phyloP scores from a whole-genome alignment of 306 rosid genomes.

The Benincasa hispida region DNA sequence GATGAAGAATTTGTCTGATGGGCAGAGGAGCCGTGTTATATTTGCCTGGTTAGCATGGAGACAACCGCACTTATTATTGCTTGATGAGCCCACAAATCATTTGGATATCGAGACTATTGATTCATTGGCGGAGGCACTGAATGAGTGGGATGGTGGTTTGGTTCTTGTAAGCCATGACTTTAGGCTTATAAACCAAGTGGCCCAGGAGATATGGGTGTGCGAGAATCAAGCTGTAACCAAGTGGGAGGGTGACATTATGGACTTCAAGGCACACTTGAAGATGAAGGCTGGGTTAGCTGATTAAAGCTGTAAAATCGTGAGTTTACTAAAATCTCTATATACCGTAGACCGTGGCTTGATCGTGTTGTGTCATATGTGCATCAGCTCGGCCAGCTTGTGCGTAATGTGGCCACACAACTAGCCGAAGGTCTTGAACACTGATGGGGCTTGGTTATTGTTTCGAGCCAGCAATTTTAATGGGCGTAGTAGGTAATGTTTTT shows the following conservation, averaged over 20 bases:
- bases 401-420: conserved; percentile 4
- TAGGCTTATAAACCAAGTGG: conserved; percentile 97
- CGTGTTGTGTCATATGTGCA: not conserved
- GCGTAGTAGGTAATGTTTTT: not conserved
- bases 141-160: conserved; percentile 98
- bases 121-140: conserved; percentile 87
- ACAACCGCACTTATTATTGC: conserved; percentile 79
- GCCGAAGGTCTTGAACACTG: conserved; percentile 9
- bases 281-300: conserved; percentile 64
- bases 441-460: conserved; percentile 24
- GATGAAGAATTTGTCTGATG: conserved; percentile 89
- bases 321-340: not conserved
- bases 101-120: conserved; percentile 96
- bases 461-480: conserved; percentile 16
- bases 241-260: conserved; percentile 96
- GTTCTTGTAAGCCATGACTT: conserved; percentile 98
- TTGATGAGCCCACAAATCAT: conserved; percentile 96
- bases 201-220: conserved; percentile 94
- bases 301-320: conserved; percentile 10
- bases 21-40: conserved; percentile 90
- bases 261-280: conserved; percentile 73
- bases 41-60: conserved; percentile 95
- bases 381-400: conserved; percentile 6
- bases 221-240: conserved; percentile 72
- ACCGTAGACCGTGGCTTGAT: conserved; percentile 2